phyloP scores from a whole-genome alignment of 306 rosid genomes.

The Gleditsia sinensis region DNA sequence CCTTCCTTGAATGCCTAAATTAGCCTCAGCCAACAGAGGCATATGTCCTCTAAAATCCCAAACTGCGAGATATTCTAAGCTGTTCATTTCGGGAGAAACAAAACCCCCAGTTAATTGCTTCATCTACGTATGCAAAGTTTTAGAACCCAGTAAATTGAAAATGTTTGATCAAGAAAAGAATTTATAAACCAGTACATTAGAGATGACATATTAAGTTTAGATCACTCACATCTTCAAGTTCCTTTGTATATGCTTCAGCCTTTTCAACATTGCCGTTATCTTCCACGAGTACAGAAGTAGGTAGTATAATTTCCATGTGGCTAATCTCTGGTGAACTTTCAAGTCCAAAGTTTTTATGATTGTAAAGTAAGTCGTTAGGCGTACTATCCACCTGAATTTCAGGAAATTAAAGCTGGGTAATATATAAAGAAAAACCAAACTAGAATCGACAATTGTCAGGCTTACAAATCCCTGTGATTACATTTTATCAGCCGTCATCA shows the following conservation, averaged over 20 bases:
- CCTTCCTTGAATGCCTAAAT: constrained; percentile 16
- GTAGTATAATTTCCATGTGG: constrained; percentile 55
- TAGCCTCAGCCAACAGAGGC: constrained; percentile 20
- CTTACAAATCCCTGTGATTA: constrained; percentile 18
- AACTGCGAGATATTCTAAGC: not conserved
- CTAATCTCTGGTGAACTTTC: constrained; percentile 48
- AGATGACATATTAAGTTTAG: constrained; percentile 12
- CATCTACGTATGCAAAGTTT: not conserved
- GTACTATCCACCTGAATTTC: constrained; percentile 47
- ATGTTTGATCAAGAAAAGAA: not conserved
- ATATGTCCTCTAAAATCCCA: not conserved
- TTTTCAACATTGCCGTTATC: constrained; percentile 74
- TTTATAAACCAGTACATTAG: constrained; percentile 13
- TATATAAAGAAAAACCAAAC: not conserved
- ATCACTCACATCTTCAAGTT: constrained; percentile 86
- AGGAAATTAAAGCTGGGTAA: constrained; percentile 27
- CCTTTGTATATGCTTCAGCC: constrained; percentile 79
- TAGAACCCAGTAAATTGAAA: constrained; percentile 21
- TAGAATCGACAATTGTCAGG: constrained; percentile 7
- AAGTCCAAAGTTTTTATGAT: constrained; percentile 38
- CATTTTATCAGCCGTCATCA: constrained; percentile 25
- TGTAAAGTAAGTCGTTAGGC: constrained; percentile 31
- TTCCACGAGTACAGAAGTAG: constrained; percentile 48
- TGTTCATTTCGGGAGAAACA: not conserved
- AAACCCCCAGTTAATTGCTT: constrained; percentile 9